phyloP scores from a whole-genome alignment of 2,329 filamentous ascomycete genomes.

The Neonectria faginata region DNA sequence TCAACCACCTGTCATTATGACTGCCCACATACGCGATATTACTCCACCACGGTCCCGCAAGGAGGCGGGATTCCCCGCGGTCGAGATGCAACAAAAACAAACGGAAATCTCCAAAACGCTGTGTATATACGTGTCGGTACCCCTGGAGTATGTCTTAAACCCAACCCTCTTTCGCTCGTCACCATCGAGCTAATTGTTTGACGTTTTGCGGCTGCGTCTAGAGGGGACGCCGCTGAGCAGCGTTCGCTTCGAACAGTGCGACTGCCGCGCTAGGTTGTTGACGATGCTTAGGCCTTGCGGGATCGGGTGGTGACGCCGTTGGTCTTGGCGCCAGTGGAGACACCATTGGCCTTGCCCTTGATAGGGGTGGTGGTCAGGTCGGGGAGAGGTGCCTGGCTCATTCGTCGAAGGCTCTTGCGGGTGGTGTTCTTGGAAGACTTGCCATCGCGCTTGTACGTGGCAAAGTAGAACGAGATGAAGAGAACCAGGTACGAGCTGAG shows the following conservation, averaged over 20 bases:
- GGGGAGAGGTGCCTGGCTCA: constrained; percentile 76
- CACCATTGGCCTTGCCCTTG: constrained; percentile 60
- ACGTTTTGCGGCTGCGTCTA: constrained; percentile 27
- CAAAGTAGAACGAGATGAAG: constrained; percentile 99
- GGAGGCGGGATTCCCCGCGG: constrained; percentile 30
- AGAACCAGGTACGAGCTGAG: constrained; percentile 95
- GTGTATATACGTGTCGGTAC: constrained; percentile 44
- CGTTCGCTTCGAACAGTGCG: constrained; percentile 13
- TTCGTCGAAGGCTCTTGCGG: constrained; percentile 78
- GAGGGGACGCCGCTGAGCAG: constrained; percentile 1
- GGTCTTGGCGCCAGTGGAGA: constrained; percentile 65
- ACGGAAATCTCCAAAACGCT: constrained; percentile 41
- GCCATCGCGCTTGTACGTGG: constrained; percentile 90
- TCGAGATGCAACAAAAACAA: constrained; percentile 35
- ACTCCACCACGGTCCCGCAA: constrained; percentile 32
- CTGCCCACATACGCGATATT: constrained; percentile 45
- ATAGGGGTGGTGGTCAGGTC: constrained; percentile 71
- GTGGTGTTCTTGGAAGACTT: constrained; percentile 79
- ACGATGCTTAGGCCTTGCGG: constrained; percentile 68
- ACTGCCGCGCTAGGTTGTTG: background rate
- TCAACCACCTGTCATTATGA: constrained; percentile 49
- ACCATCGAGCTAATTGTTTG: constrained; percentile 23
- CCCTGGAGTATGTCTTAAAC: constrained; percentile 32
- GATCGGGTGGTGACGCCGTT: constrained; percentile 74
- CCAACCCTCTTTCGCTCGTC: constrained; percentile 35